A percentile compares a stretch with the other conserved stretches of the same genome.
Conservation (phyloP, 2,329 filamentous ascomycete species). For the Fusarium camptoceras region DNA sequence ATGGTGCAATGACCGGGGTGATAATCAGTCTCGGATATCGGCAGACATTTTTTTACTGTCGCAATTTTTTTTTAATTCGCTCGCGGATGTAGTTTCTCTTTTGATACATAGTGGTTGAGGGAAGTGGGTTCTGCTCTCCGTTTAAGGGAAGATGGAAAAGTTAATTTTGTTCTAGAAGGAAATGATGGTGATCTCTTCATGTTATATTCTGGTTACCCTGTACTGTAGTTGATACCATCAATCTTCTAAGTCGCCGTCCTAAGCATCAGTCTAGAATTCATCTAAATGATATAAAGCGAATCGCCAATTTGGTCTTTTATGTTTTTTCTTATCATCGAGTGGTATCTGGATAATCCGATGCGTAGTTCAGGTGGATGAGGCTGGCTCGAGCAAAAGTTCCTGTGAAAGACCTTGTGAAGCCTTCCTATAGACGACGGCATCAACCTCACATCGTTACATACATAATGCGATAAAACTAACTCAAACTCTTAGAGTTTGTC, state of each 20-base stretch:
- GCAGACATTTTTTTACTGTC: slow-evolving; percentile 10
- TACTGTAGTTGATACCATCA: background rate
- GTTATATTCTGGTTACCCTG: slow-evolving; percentile 2
- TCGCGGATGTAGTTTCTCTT: slow-evolving; percentile 32
- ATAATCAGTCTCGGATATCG: slow-evolving; percentile 8
- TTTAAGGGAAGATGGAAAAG: slow-evolving; percentile 33
- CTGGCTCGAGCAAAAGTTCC: too few relatives aligned
- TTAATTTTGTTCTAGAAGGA: slow-evolving; percentile 17
- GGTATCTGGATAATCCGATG: too few relatives aligned
- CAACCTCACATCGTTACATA: background rate
- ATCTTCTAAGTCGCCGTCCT: background rate
- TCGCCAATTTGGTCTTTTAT: background rate
- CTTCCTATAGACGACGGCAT: background rate
- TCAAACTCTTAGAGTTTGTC: background rate
- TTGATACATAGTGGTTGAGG: slow-evolving; percentile 28
- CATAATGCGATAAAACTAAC: background rate
- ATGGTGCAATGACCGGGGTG: slow-evolving; percentile 37
- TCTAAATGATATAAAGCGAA: background rate
- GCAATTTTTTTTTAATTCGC: slow-evolving; percentile 7
- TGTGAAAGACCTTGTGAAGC: background rate
- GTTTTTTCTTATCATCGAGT: too few relatives aligned
- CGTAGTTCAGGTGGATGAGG: too few relatives aligned
- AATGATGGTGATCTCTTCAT: background rate
- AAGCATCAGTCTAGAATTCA: background rate
- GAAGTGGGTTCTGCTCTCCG: slow-evolving; percentile 23